Conservation (phyloP, 2,329 filamentous ascomycete species). For the Aspergillus unguis region DNA sequence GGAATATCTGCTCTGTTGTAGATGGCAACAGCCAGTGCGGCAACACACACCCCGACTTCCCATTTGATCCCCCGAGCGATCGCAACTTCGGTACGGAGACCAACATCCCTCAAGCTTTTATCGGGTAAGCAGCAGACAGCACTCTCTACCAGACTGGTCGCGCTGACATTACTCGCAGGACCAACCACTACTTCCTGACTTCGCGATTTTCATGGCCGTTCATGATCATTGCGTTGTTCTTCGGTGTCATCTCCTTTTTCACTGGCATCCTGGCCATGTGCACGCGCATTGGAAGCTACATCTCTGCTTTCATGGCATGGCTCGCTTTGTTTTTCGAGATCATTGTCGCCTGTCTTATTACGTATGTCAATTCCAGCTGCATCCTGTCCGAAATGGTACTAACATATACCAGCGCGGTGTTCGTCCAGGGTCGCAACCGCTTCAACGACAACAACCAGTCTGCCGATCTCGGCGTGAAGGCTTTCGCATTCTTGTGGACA, state of each 20-base stretch:
- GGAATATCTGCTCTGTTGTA: constrained; percentile 69
- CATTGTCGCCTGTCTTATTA: constrained; percentile 58
- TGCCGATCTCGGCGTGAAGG: constrained; percentile 54
- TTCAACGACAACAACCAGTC: constrained; percentile 51
- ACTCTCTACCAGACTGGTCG: neutral
- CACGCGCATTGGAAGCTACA: constrained; percentile 48
- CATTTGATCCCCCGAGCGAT: constrained; percentile 57
- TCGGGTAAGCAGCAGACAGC: constrained; percentile 43
- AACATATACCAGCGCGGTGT: constrained; percentile 51
- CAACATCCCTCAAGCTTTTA: constrained; percentile 54
- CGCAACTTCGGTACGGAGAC: constrained; percentile 58
- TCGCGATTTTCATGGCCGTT: constrained; percentile 94
- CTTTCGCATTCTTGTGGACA: constrained; percentile 62
- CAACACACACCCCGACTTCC: constrained; percentile 59
- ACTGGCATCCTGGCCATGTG: constrained; percentile 49
- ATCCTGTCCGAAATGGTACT: neutral
- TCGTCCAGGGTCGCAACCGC: constrained; percentile 54
- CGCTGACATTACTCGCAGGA: constrained; percentile 33
- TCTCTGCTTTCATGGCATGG: constrained; percentile 53
- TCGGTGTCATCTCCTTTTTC: constrained; percentile 52
- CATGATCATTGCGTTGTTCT: constrained; percentile 79
- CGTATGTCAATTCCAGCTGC: constrained; percentile 48
- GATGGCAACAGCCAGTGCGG: constrained; percentile 63
- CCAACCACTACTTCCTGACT: constrained; percentile 71
- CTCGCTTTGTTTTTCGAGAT: constrained; percentile 59